Base-by-base conservation (phyloP, 139 green algal genomes). In the Haematococcus sp. region DNA sequence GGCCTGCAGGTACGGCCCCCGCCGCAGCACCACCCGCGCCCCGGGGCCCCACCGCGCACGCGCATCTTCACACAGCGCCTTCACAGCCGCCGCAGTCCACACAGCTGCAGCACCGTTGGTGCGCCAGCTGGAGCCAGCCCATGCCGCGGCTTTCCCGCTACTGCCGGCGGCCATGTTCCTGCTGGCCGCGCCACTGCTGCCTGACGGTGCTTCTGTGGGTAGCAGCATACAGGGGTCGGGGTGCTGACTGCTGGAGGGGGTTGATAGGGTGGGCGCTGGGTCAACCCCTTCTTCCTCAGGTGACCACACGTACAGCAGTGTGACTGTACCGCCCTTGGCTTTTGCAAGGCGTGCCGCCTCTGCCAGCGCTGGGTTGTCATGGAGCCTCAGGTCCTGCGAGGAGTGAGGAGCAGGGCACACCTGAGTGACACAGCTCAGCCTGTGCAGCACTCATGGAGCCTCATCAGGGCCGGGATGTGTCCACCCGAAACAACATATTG, bases 331-430 rank as follows among this genome's bases (percentile, higher is more conserved):
- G n/a, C 76, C 68, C 27, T 27, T 22, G 23, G 35, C 17, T 1
- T 25, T 70, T 1, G 86, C 87, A 2, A 46, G 30, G 40, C 52
- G 31, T 1, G 73, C 80, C 0, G 87, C 84, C 13, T 79, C 76
- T 25, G n/a, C 43, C 15, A 91, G 67, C 15, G 82, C 80, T 4
- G 78, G 67, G 82, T 91, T 88, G 78, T 91, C 87, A 46, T 89
- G 82, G 31, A 89, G 32, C 15, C 87, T 43, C 64, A 88, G 60
- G 77, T 91, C 84, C 65, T 86, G 81, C 49, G 64, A 23, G 27
- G 71, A 35, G 54, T 55, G 11, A 61, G 35, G 16, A 46, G 23
- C 5, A 70, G 5, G 28, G 15, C 15, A n/a, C n/a, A n/a, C 33
- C 19, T n/a, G 23, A 54, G 32, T 7, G n/a, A n/a, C n/a, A n/a